Conservation (phyloP, 208 protist genomes). For the Acanthamoeba triangularis region DNA sequence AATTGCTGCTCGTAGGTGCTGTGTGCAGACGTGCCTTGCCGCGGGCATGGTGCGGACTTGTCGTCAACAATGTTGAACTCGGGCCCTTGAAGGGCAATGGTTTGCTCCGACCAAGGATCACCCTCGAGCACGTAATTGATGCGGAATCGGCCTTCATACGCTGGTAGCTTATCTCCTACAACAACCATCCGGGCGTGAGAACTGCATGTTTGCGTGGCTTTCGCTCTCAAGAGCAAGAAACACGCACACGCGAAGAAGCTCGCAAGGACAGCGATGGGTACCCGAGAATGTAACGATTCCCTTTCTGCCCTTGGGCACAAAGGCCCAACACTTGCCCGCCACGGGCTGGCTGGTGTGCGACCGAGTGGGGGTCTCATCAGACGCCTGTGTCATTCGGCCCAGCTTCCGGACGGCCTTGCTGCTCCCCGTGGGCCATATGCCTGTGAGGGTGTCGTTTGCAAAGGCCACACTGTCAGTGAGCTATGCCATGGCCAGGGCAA, state of each 20-base stretch:
- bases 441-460: background rate
- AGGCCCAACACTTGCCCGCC: slow-evolving; percentile 69
- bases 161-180: slow-evolving; percentile 64
- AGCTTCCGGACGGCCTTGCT: background rate
- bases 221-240: background rate
- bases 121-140: slow-evolving; percentile 66
- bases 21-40: background rate
- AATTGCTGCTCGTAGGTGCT: background rate
- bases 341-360: slow-evolving; percentile 48
- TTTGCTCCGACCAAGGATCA: slow-evolving; percentile 69
- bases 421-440: slow-evolving; percentile 53
- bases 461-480: background rate
- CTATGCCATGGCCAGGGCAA: no score
- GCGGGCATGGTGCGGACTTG: background rate
- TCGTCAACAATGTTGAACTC: slow-evolving; percentile 65
- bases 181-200: background rate
- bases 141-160: background rate
- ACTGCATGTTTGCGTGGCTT: background rate
- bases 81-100: slow-evolving; percentile 17
- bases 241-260: background rate
- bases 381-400: background rate
- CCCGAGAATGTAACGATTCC: slow-evolving; percentile 60
- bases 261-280: background rate
- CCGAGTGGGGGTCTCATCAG: slow-evolving; percentile 17
- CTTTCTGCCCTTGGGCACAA: slow-evolving; percentile 73